Percentiles rank a stretch among this genome's conserved stretches.
phyloP scores from a whole-genome alignment of 768 basidiomycete genomes.

The Hebeloma cylindrosporum region DNA sequence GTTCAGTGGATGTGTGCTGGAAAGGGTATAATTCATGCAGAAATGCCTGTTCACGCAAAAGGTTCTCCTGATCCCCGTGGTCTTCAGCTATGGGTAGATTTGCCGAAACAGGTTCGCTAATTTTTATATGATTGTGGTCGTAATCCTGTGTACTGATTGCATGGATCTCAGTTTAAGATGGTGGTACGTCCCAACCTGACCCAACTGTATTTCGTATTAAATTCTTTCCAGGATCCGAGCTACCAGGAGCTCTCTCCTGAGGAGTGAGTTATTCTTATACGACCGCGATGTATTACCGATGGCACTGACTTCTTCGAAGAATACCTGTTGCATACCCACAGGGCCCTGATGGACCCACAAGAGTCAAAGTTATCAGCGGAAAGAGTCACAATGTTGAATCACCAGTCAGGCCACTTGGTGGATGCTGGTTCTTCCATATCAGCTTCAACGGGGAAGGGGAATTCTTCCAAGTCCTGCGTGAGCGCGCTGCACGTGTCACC shows the following conservation, averaged over 20 bases:
- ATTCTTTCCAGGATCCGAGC: conserved; percentile 55
- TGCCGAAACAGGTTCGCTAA: conserved; percentile 60
- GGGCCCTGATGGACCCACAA: conserved; percentile 64
- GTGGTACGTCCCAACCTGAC: conserved; percentile 37
- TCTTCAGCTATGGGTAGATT: conserved; percentile 85
- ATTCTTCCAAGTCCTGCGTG: conserved; percentile 84
- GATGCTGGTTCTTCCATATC: conserved; percentile 91
- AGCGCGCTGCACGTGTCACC: conserved; percentile 24
- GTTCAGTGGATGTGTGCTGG: conserved; percentile 96
- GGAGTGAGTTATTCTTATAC: conserved; percentile 36
- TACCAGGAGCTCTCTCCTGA: conserved; percentile 80
- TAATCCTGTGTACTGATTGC: conserved; percentile 17
- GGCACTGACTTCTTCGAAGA: conserved; percentile 30
- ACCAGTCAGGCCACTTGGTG: conserved; percentile 87
- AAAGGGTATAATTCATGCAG: conserved; percentile 77
- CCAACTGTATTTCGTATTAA: neutral
- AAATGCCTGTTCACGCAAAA: conserved; percentile 80
- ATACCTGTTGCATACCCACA: conserved; percentile 75
- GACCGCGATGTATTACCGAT: neutral
- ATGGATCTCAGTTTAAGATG: conserved; percentile 67
- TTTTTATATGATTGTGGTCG: conserved; percentile 2
- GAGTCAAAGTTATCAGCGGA: conserved; percentile 86
- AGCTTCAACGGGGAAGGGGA: conserved; percentile 59
- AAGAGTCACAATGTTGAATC: conserved; percentile 84
- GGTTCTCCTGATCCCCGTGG: conserved; percentile 75